A percentile compares a stretch with the other conserved stretches of the same genome.
phyloP scores from a whole-genome alignment of 176 grass and related monocot species.

The Oryza brachyantha region DNA sequence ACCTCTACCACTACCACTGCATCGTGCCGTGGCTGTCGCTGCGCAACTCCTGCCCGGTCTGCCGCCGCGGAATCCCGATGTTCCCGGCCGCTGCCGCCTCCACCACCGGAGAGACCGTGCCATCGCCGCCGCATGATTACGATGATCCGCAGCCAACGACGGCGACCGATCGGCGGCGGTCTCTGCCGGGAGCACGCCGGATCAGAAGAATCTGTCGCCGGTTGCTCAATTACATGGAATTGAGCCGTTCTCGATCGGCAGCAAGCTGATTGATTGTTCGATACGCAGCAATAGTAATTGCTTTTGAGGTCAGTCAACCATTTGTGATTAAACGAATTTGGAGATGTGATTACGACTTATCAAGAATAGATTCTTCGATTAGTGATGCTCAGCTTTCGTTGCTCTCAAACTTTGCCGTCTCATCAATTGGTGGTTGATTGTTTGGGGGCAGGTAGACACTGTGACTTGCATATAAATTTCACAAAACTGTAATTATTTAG shows the following conservation, averaged over 20 bases:
- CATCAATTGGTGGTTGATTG: too few species aligned
- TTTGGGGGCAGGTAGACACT: too few species aligned
- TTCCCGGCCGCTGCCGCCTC: too few species aligned
- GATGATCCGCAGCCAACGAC: neutral
- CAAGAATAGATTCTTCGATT: too few species aligned
- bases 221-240: neutral
- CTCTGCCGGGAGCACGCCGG: neutral
- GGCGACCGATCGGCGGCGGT: neutral
- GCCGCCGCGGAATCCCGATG: neutral
- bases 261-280: neutral
- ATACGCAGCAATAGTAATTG: neutral
- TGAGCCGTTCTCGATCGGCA: neutral
- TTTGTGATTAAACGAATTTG: too few species aligned
- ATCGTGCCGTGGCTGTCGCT: neutral
- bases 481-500: too few species aligned
- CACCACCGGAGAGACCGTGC: too few species aligned
- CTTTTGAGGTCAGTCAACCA: neutral
- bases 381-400: too few species aligned
- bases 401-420: too few species aligned
- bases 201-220: constrained; percentile 24
- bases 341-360: too few species aligned
- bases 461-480: too few species aligned
- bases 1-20: neutral
- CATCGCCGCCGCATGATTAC: neutral
- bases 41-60: constrained; percentile 36